A percentile compares a stretch with the other conserved stretches of the same genome.
These are phyloP conservation scores for Teratosphaeria epicoccoides DNA, from an alignment of 2,329 filamentous ascomycete species.

Conservation along the genomic window DNA sequence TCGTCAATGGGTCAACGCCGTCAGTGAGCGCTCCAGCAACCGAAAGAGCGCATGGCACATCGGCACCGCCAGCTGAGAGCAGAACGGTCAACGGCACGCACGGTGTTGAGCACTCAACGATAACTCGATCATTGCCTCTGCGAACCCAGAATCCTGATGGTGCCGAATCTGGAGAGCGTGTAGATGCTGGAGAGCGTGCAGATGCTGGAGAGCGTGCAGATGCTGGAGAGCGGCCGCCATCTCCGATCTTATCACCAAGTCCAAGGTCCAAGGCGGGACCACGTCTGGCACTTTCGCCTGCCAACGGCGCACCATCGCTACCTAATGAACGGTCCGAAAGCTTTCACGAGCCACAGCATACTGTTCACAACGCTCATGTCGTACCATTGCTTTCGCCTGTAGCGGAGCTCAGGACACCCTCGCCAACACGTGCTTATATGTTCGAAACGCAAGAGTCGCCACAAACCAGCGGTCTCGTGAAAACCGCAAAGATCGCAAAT, in stretches of 20 bases:
- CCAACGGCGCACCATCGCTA: slow-evolving; percentile 10
- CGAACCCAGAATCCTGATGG: slow-evolving; percentile 1
- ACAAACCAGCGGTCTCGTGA: slow-evolving; percentile 17
- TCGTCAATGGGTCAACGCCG: slow-evolving; percentile 31
- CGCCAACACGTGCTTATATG: slow-evolving; percentile 51
- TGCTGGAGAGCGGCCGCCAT: neutral
- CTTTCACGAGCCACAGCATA: slow-evolving; percentile 5
- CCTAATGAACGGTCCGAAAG: slow-evolving; percentile 5
- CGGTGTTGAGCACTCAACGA: neutral
- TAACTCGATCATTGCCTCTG: slow-evolving; percentile 13
- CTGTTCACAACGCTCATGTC: slow-evolving; percentile 1
- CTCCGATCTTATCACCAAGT: slow-evolving; percentile 7
- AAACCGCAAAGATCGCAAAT: slow-evolving; percentile 20
- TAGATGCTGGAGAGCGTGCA: too few relatives aligned
- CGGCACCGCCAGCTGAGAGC: slow-evolving; percentile 1
- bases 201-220: too few relatives aligned
- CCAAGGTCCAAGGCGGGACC: slow-evolving; percentile 9
- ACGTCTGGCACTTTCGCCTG: slow-evolving; percentile 12
- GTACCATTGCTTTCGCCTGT: slow-evolving; percentile 55
- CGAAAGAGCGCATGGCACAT: slow-evolving; percentile 10
- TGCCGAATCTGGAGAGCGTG: neutral
- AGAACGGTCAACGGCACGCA: slow-evolving; percentile 1
- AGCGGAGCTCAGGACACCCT: slow-evolving; percentile 61
- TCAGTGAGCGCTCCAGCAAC: slow-evolving; percentile 6
- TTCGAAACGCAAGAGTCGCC: slow-evolving; percentile 31